Evolutionary conservation across 1,139 yeast genomes (phyloP).

Genomic region (Candida labiduridarum): DNA sequence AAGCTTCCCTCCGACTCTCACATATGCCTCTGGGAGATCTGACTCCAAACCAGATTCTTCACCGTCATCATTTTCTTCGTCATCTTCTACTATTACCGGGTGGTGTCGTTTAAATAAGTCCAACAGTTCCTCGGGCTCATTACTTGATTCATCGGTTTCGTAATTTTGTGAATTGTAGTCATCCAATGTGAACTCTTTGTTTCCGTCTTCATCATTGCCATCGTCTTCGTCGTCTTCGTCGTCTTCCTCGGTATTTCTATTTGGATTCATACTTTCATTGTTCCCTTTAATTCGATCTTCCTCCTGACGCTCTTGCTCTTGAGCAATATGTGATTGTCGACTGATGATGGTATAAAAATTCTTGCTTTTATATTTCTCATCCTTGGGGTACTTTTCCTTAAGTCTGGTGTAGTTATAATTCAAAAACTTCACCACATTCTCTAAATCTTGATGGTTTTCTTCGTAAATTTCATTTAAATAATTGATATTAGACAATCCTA

Average conservation of each 20-base stretch:
- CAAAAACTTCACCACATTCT: constrained; percentile 35
- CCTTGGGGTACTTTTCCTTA: constrained; percentile 38
- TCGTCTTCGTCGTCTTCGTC: constrained; percentile 10
- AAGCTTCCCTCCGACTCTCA: constrained; percentile 37
- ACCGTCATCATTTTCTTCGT: constrained; percentile 15
- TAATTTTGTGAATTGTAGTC: constrained; percentile 2
- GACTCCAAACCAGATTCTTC: constrained; percentile 10
- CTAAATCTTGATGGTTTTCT: constrained; percentile 34
- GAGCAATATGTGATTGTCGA: constrained; percentile 18
- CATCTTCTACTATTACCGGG: constrained; percentile 13
- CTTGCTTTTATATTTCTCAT: constrained; percentile 42
- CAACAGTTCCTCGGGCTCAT: constrained; percentile 6
- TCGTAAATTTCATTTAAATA: constrained; percentile 43
- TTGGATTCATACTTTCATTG: constrained; percentile 1
- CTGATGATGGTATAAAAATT: constrained; percentile 44
- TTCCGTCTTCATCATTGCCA: constrained; percentile 11
- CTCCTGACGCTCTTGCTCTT: constrained; percentile 13
- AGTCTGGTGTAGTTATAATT: constrained; percentile 37
- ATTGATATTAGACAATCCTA: constrained; percentile 40
- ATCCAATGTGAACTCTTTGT: constrained; percentile 2
- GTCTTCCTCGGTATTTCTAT: background rate
- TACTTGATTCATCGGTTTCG: constrained; percentile 4
- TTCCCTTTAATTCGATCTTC: constrained; percentile 5
- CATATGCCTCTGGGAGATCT: constrained; percentile 21
- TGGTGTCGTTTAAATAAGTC: constrained; percentile 9